These are phyloP conservation scores for Aspergillus intermedius DNA, from an alignment of 2,329 filamentous ascomycete species.

Conservation along the genomic window DNA sequence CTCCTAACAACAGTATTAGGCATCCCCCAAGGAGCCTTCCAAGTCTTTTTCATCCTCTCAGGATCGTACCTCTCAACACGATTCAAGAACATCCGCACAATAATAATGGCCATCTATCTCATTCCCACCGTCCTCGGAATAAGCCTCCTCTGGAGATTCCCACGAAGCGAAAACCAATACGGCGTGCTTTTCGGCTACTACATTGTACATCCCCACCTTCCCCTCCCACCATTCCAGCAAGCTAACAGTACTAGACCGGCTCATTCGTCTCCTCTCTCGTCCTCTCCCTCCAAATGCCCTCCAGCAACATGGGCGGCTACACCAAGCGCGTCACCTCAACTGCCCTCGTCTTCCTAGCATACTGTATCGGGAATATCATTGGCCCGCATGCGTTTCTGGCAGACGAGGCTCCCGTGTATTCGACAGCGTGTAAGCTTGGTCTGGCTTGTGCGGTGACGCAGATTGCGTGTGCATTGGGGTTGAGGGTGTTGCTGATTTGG, in stretches of 20 bases:
- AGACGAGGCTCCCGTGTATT: conserved; percentile 41
- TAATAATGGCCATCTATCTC: conserved; percentile 48
- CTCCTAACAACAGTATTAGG: conserved; percentile 47
- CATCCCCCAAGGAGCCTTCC: conserved; percentile 51
- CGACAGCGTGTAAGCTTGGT: conserved; percentile 48
- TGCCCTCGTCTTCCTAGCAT: conserved; percentile 41
- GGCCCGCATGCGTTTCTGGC: conserved; percentile 39
- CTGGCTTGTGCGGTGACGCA: conserved; percentile 29
- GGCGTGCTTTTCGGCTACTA: conserved; percentile 50
- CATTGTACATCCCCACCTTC: conserved; percentile 20
- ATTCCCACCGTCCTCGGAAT: conserved; percentile 47
- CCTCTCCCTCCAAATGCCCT: conserved; percentile 42
- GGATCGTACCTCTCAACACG: conserved; percentile 48
- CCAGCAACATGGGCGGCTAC: conserved; percentile 42
- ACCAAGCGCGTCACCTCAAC: conserved; percentile 46
- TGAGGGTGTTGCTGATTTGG: conserved; percentile 13
- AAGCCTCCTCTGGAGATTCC: conserved; percentile 47
- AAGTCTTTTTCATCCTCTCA: conserved; percentile 46
- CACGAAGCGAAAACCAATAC: conserved; percentile 31
- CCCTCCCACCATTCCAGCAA: not conserved
- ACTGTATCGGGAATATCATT: conserved; percentile 38
- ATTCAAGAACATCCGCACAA: conserved; percentile 47
- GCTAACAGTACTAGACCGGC: conserved; percentile 18
- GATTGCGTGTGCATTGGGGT: conserved; percentile 11
- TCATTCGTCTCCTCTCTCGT: conserved; percentile 49